Evolutionary conservation across 306 rosid species (phyloP).

Genomic region (Carpinus fangiana): DNA sequence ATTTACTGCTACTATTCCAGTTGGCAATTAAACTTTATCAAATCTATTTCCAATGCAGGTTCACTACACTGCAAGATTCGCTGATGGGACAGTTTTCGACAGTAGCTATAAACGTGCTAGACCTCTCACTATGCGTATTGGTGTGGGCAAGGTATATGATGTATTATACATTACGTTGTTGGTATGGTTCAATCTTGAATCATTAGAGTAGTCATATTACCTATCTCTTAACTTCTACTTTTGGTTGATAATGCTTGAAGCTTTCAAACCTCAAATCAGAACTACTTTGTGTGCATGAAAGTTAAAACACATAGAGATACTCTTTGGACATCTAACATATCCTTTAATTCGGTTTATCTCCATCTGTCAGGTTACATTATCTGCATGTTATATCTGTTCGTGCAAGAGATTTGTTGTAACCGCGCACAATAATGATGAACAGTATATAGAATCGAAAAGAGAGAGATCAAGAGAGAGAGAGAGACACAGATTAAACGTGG

Average conservation of each 20-base stretch:
- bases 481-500: no score
- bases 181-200: neutral
- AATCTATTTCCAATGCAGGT: constrained; percentile 37
- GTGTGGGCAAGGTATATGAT: constrained; percentile 76
- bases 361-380: constrained; percentile 6
- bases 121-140: constrained; percentile 92
- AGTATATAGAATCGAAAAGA: no score
- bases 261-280: neutral
- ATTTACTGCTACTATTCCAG: no score
- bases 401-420: no score
- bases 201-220: constrained; percentile 2
- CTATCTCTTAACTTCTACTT: neutral
- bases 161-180: neutral
- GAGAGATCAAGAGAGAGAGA: no score
- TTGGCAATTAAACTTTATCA: neutral
- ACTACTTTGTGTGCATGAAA: neutral
- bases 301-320: neutral
- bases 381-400: constrained; percentile 1
- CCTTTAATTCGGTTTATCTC: neutral
- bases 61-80: constrained; percentile 91
- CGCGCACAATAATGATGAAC: no score
- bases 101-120: constrained; percentile 90
- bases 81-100: constrained; percentile 82
- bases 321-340: neutral
- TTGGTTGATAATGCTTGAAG: neutral